Conservation (phyloP, 768 basidiomycete species). For the Mycena maculata region DNA sequence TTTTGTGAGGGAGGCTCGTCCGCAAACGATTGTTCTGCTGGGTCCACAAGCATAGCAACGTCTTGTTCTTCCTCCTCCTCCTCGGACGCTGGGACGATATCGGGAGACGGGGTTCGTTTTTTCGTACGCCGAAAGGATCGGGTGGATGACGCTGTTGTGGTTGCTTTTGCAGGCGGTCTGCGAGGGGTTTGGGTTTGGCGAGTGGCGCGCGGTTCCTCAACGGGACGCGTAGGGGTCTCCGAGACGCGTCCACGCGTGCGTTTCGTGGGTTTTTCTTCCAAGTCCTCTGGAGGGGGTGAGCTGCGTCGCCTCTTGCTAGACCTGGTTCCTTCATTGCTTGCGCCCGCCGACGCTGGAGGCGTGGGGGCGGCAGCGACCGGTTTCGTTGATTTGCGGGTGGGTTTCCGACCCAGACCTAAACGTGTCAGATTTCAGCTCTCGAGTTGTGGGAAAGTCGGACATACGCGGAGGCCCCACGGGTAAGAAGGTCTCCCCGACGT, state of each 20-base stretch:
- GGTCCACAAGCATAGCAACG: constrained; percentile 28
- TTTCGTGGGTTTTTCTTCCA: constrained; percentile 22
- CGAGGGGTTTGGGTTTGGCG: constrained; percentile 15
- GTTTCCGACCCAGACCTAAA: constrained; percentile 36
- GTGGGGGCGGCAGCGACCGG: constrained; percentile 8
- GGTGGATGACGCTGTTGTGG: constrained; percentile 12
- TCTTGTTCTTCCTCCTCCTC: constrained; percentile 25
- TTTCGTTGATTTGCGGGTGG: constrained; percentile 26
- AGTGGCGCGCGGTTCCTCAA: constrained; percentile 10
- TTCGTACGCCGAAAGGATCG: constrained; percentile 20
- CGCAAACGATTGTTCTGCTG: neutral
- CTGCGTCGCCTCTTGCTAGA: constrained; percentile 33
- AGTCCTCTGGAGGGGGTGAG: constrained; percentile 14
- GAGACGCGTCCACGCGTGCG: constrained; percentile 28
- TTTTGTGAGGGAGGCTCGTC: neutral
- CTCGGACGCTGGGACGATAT: constrained; percentile 24
- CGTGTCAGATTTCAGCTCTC: constrained; percentile 3
- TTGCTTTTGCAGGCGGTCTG: constrained; percentile 19
- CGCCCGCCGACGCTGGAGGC: constrained; percentile 13
- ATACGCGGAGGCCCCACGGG: constrained; percentile 72
- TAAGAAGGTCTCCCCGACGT: constrained; percentile 63
- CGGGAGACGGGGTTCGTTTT: constrained; percentile 20
- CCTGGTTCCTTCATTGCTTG: constrained; percentile 22
- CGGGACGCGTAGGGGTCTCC: constrained; percentile 14
- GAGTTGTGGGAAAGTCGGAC: constrained; percentile 13